Evolutionary conservation across 2,329 filamentous ascomycete species (phyloP), one percentile per base, ranked within the genome.

Genomic region (Aspergillus sp.): DNA sequence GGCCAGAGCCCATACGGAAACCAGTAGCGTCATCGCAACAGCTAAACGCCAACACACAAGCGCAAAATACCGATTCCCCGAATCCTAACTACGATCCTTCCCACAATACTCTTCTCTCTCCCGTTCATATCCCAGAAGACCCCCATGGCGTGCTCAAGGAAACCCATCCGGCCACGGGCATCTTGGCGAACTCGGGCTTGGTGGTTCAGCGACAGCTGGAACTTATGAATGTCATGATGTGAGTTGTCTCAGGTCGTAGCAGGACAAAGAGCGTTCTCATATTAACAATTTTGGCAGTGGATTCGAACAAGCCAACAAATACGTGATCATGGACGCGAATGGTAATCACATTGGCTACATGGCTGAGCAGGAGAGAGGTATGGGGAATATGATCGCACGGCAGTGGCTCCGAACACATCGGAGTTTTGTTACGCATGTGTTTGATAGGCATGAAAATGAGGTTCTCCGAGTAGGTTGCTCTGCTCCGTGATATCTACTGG

Each of bases 231-330:
- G 74, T 87, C 9, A 76, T 87, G 62, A 71, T 86, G 66, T 76
- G 52, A 62, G 72, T 67, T 16, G 7, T 7, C 4, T 34, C 25
- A 6, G 9, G 2, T 10, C 25, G 7, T 11, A 29, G 1, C 25
- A 29, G 7, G 9, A 11, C 25, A 29, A 29, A 29, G 3, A 29
- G 1, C 25, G 25, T 25, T 25, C 5, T 25, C 23, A 7, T 2
- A 7, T 9, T 25, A 25, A 25, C 6, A 6, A 6, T 25, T 3
- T 25, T 25, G 2, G 7, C 20, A 76, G 73, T 55, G 84, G 84
- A 1, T 86, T 86, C 58, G 84, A 87, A 67, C 84, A 87, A 65
- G 83, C 84, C 11, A 87, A 87, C 62, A 78, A 78, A 65, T 87
- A 87, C 64, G 78, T 85, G 13, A 85, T 87, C 45, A 81, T 86